Evolutionary conservation across 2,329 filamentous ascomycete genomes (phyloP), one percentile per base, ranked within the genome.

Genomic region (Colletotrichum sansevieriae): DNA sequence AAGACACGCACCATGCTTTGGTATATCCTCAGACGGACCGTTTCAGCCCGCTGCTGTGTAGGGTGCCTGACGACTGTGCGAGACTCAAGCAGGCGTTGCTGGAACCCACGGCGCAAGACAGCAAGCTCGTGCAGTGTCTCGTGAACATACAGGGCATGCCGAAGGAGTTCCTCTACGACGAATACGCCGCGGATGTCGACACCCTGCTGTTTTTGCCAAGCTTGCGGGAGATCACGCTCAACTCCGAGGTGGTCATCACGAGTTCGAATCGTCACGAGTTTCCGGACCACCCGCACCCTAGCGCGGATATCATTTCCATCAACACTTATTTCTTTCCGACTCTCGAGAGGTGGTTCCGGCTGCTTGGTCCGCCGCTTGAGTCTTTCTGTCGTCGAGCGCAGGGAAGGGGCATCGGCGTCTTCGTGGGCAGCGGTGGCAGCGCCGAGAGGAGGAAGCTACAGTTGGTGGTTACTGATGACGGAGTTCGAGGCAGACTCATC

Each of bases 121-220:
- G 29, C 11, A 15, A 15, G 2, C 29, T 59, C 1, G 56, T 59
- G 1, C 56, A 59, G 29, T 59, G 43, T 8, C 25, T 59, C 2
- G 56, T 47, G 43, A 59, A n/a, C 12, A 37, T 59, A 37, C 56
- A 59, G 9, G 56, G 56, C 29, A 35, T 59, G 13, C 56, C 56
- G 9, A 33, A 29, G 18, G 56, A 47, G n/a, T 59, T 59, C 12
- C n/a, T 59, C 3, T 20, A 25, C n/a, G 43, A 49, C n/a, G 56
- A 47, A 11, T 59, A 59, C 18, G 43, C 29, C n/a, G 29, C 43
- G 25, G 56, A 59, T 10, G 39, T 59, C 25, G 7, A 59, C 6
- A 47, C 56, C 13, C 13, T 59, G 18, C 1, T 59, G 41, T 33
- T 43, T 20, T 29, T 59, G n/a, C 56, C 56, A 6, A 59, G 5